Base-by-base conservation (phyloP, 768 basidiomycete species). In the Dentipellis sp. region DNA sequence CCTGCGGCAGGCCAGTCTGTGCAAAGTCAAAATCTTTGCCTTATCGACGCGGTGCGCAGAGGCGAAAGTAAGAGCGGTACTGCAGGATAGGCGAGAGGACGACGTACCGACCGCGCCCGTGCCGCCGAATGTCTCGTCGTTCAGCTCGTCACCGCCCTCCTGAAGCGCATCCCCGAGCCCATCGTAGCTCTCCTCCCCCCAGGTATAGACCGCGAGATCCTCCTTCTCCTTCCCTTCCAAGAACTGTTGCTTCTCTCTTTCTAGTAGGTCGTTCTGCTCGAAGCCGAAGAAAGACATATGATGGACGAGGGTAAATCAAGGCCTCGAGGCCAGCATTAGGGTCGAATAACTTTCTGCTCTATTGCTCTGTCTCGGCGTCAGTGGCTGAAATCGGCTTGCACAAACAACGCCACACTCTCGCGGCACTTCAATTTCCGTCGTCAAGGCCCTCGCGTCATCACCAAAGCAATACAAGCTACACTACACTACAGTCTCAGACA, bases 101-200 rank as follows among this genome's bases (percentile, higher is more conserved):
- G 17, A 72, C 87, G 77, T 67, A 94, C 94, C 91, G 57, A 95
- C 80, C 60, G 66, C 71, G 36, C 77, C 84, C 51, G 74, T 61
- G 40, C 72, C 79, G 34, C 94, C 97, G 72, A 99, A 99, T 2
- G 97, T 99, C 75, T 95, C 93, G 70, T 95, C 92, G 71, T 99
- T 98, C 63, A 94, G 68, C 62, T 94, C 94, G 75, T 97, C 94
- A 56, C 84, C 84, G 42, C 86, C 87, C 71, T 98, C 95, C 63
- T 86, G 83, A 54, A 97, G 78, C 51, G 83, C 83, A 70, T 91
- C 87, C 53, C 88, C 93, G 23, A 95, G 81, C 40, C 89, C 91
- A 69, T 95, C 91, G 66, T 94, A 93, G 62, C 83, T 83, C 40
- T 90, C 90, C 62, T 90, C 88, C 10, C 90, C 92, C 91, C 91